phyloP scores from a whole-genome alignment of 768 basidiomycete species.

The Dioszegia aurantiaca region DNA sequence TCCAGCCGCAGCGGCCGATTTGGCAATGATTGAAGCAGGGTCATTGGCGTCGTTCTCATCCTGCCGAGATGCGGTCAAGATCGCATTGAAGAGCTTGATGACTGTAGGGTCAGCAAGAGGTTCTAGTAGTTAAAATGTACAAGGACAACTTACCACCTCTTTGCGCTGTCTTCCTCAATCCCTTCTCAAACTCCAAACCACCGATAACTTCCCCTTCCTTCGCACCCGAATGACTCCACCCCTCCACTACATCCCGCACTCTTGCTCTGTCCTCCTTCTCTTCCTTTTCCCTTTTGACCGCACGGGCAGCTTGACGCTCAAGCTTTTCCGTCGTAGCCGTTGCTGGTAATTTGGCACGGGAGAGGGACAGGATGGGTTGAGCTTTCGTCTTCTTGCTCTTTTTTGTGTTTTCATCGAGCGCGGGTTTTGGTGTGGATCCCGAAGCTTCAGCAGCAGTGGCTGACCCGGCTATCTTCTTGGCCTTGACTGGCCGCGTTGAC shows the following conservation, averaged over 20 bases:
- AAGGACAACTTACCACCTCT: slow-evolving; percentile 48
- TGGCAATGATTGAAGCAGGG: slow-evolving; percentile 2
- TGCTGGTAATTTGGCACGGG: slow-evolving; percentile 40
- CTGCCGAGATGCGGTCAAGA: slow-evolving; percentile 46
- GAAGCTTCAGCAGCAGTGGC: slow-evolving; percentile 2
- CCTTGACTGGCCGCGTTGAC: slow-evolving; percentile 10
- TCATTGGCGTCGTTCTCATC: slow-evolving; percentile 26
- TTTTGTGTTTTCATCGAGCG: slow-evolving; percentile 19
- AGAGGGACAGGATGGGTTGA: slow-evolving; percentile 48
- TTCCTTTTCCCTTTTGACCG: slow-evolving; percentile 42
- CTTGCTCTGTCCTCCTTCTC: slow-evolving; percentile 52
- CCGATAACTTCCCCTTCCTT: slow-evolving; percentile 27
- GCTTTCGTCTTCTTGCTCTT: not conserved
- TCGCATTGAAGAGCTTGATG: slow-evolving; percentile 54
- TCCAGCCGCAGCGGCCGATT: slow-evolving; percentile 32
- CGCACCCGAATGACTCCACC: slow-evolving; percentile 42
- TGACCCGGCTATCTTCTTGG: slow-evolving; percentile 6
- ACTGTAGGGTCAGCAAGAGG: slow-evolving; percentile 28
- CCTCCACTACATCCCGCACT: slow-evolving; percentile 50
- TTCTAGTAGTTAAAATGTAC: not conserved
- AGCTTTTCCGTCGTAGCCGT: slow-evolving; percentile 33
- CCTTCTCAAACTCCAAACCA: slow-evolving; percentile 52
- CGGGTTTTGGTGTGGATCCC: not conserved
- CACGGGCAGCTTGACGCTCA: slow-evolving; percentile 43
- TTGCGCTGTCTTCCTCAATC: slow-evolving; percentile 52